These are phyloP conservation scores for Ruellia speciosa DNA, from an alignment of 305 asterid genomes.

Conservation along the genomic window DNA sequence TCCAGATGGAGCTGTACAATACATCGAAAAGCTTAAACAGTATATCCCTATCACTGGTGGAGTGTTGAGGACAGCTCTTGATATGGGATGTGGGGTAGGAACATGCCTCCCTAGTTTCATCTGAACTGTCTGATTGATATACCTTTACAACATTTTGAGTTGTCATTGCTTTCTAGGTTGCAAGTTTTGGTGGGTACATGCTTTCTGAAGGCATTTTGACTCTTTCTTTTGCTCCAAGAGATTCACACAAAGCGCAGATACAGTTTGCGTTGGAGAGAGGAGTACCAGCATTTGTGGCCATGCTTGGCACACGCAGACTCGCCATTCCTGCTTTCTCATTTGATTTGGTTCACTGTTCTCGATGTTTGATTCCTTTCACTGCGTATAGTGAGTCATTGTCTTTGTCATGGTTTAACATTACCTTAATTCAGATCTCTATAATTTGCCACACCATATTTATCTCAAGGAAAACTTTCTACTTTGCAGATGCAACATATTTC, in stretches of 20 bases:
- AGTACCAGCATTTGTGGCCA: constrained; percentile 89
- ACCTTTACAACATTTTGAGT: constrained; percentile 8
- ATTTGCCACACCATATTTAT: constrained; percentile 22
- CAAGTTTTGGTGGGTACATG: constrained; percentile 96
- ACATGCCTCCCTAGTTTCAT: constrained; percentile 15
- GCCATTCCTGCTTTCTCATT: constrained; percentile 88
- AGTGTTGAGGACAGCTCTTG: constrained; percentile 87
- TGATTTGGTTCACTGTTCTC: constrained; percentile 93
- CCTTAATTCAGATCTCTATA: constrained; percentile 15
- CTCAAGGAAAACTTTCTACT: constrained; percentile 21
- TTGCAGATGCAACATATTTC: constrained; percentile 90
- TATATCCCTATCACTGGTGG: constrained; percentile 87
- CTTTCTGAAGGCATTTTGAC: constrained; percentile 72
- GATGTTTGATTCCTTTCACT: constrained; percentile 92
- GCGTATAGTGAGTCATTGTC: constrained; percentile 68
- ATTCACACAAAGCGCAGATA: constrained; percentile 91
- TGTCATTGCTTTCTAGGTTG: constrained; percentile 47
- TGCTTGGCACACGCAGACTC: constrained; percentile 95
- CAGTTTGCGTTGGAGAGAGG: constrained; percentile 99
- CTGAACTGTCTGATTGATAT: constrained; percentile 1
- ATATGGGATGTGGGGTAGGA: constrained; percentile 96
- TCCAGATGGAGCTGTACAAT: constrained; percentile 87
- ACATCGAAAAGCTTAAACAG: constrained; percentile 91
- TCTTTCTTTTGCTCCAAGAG: constrained; percentile 96
- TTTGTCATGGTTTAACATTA: constrained; percentile 10